Percentiles rank a stretch among this genome's conserved stretches.
Conservation (phyloP, 2,329 filamentous ascomycete genomes). For the Fusarium sp. region DNA sequence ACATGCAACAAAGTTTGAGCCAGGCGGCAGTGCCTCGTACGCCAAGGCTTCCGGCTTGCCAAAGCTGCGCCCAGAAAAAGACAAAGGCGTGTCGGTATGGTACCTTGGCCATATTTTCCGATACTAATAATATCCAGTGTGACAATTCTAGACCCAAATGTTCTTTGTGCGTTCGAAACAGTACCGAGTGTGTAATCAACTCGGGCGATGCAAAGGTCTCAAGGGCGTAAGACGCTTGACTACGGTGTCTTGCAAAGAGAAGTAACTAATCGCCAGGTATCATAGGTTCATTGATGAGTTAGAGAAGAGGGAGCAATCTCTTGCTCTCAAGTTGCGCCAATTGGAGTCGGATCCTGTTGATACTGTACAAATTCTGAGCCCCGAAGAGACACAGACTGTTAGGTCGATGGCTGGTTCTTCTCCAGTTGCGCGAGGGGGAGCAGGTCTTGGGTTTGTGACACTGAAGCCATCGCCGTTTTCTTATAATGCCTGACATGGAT, state of each 20-base stretch:
- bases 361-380: constrained; percentile 1
- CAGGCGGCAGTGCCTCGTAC: background rate
- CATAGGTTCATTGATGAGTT: constrained; percentile 10
- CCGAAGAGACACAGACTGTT: constrained; percentile 17
- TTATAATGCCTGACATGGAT: background rate
- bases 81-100: constrained; percentile 10
- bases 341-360: background rate
- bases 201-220: background rate
- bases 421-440: constrained; percentile 4
- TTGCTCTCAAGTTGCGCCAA: background rate
- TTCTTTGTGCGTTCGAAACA: constrained; percentile 2
- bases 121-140: constrained; percentile 2
- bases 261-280: background rate
- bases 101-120: background rate
- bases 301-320: constrained; percentile 11
- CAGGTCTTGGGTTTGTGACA: constrained; percentile 12
- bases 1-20: background rate
- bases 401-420: constrained; percentile 21
- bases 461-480: background rate
- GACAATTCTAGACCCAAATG: constrained; percentile 20
- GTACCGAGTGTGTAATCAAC: constrained; percentile 8
- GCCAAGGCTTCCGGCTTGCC: constrained; percentile 22
- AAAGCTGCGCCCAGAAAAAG: constrained; percentile 15
- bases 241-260: rapidly evolving
- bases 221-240: background rate